Evolutionary conservation across 2,329 filamentous ascomycete genomes (phyloP).

Genomic region (Myriosclerotinia duriaeana): DNA sequence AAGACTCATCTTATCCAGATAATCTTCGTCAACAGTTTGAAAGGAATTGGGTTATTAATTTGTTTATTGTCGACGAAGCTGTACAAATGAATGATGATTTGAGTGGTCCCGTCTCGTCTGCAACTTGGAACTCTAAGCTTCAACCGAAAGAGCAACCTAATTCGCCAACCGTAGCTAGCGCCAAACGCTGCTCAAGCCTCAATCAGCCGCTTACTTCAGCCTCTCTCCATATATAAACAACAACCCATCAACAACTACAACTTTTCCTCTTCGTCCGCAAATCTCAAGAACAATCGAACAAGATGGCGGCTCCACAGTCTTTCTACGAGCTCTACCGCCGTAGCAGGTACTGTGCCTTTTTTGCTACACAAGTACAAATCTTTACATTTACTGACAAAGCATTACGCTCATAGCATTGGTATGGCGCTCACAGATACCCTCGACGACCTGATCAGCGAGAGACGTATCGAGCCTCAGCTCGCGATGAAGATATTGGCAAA

Average conservation of each 20-base stretch:
- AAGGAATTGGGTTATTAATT: constrained; percentile 8
- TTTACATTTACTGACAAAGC: constrained; percentile 38
- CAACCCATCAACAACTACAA: constrained; percentile 19
- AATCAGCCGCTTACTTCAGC: constrained; percentile 29
- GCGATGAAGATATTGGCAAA: constrained; percentile 97
- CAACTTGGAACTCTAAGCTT: neutral
- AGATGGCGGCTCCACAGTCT: constrained; percentile 55
- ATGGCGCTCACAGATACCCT: constrained; percentile 92
- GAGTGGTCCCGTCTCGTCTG: constrained; percentile 18
- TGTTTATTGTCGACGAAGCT: constrained; percentile 18
- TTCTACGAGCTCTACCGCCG: constrained; percentile 96
- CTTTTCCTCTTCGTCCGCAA: constrained; percentile 26
- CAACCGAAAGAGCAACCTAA: constrained; percentile 20
- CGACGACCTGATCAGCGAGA: constrained; percentile 91
- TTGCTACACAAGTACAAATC: constrained; percentile 34
- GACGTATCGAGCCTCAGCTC: constrained; percentile 94
- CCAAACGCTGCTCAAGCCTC: constrained; percentile 20
- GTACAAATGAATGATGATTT: neutral
- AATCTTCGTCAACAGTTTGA: constrained; percentile 9
- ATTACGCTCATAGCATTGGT: constrained; percentile 68
- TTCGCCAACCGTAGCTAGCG: constrained; percentile 32
- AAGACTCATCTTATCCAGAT: constrained; percentile 61
- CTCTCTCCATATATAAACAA: constrained; percentile 26
- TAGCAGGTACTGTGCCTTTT: constrained; percentile 73
- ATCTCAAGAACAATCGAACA: constrained; percentile 29